These are phyloP conservation scores for Coniella lustricola DNA, from an alignment of 2,329 filamentous ascomycete species.

Conservation along the genomic window DNA sequence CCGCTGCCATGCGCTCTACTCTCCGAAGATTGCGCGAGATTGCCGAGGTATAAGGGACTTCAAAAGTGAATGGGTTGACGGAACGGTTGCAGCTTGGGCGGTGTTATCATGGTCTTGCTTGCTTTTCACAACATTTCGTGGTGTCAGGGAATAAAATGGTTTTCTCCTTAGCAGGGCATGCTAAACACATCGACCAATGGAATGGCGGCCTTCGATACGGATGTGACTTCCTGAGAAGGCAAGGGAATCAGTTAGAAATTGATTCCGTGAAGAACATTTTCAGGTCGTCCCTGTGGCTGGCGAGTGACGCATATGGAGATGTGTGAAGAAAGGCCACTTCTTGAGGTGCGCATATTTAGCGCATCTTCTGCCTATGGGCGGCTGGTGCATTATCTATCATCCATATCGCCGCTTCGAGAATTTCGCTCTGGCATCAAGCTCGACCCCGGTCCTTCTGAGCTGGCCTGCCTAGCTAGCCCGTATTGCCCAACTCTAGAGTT, in stretches of 20 bases:
- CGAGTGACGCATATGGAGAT: not conserved
- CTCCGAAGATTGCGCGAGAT: constrained; percentile 97
- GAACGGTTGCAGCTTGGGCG: constrained; percentile 14
- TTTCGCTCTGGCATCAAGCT: too few relatives aligned
- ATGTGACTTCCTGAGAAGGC: constrained; percentile 20
- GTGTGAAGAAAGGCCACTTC: not conserved
- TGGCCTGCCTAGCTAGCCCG: not conserved
- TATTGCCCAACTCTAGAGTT: not conserved
- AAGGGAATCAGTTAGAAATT: constrained; percentile 15
- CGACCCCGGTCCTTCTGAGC: not conserved
- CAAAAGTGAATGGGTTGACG: constrained; percentile 17
- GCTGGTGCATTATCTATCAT: not conserved
- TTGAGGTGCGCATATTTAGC: not conserved
- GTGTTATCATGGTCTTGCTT: constrained; percentile 18
- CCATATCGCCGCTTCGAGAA: too few relatives aligned
- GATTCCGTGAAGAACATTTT: constrained; percentile 15
- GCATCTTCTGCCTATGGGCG: not conserved
- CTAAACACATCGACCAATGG: constrained; percentile 14
- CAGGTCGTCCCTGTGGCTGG: not conserved
- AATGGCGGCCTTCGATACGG: constrained; percentile 27
- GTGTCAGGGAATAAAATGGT: constrained; percentile 17
- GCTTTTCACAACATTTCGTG: constrained; percentile 18
- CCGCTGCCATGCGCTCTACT: constrained; percentile 89
- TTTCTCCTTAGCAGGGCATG: constrained; percentile 15
- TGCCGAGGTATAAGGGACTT: constrained; percentile 72